Evolutionary conservation across 2,329 filamentous ascomycete species (phyloP).

Genomic region (Fusarium pseudocircinatum): DNA sequence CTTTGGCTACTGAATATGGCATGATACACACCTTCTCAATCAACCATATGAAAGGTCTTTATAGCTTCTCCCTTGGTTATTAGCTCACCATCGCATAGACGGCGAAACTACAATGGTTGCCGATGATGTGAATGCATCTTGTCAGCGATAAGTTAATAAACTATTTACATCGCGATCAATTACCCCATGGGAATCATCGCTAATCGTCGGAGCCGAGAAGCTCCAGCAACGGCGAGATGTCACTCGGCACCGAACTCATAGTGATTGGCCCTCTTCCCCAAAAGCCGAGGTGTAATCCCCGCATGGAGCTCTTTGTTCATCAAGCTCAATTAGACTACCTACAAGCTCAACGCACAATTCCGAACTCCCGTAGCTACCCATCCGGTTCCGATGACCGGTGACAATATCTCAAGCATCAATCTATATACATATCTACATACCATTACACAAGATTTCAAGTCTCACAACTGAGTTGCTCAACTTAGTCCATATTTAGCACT

Average conservation of each 20-base stretch:
- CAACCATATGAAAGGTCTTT: background rate
- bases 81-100: background rate
- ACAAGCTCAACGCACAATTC: constrained; percentile 5
- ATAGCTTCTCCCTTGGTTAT: background rate
- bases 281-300: constrained; percentile 27
- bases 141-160: background rate
- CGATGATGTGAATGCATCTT: background rate
- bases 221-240: constrained; percentile 14
- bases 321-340: constrained; percentile 1
- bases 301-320: constrained; percentile 10
- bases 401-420: background rate
- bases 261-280: constrained; percentile 8
- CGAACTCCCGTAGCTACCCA: constrained; percentile 1
- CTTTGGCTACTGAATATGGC: background rate
- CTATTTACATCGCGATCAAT: background rate
- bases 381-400: constrained; percentile 30
- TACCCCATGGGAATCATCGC: background rate
- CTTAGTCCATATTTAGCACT: background rate
- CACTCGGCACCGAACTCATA: constrained; percentile 28
- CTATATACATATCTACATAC: background rate
- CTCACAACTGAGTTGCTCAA: background rate
- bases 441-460: background rate
- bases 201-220: constrained; percentile 25
- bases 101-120: constrained; percentile 12
- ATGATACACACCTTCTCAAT: background rate